Conservation (phyloP, 495 filamentous ascomycete genomes). For the Melanomma pulvis-pyrius region DNA sequence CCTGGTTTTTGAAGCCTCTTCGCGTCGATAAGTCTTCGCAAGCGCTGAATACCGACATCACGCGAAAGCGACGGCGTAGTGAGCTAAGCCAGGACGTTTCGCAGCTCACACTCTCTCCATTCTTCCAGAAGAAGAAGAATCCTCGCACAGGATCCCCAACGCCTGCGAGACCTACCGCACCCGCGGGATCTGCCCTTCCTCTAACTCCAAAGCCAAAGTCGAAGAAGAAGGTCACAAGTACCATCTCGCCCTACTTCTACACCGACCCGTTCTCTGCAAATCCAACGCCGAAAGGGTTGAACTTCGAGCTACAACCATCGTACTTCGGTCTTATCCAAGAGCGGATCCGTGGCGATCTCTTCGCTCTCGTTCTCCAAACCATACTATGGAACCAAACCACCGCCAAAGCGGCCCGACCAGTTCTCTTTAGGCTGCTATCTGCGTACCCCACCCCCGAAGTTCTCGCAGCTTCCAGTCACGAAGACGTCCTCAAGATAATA, state of each 20-base stretch:
- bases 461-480: conserved; percentile 61
- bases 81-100: too few species aligned
- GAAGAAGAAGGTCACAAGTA: neutral
- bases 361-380: conserved; percentile 46
- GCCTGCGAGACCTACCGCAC: neutral
- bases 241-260: conserved; percentile 8
- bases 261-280: conserved; percentile 61
- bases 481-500: conserved; percentile 66
- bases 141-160: neutral
- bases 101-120: too few species aligned
- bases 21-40: too few species aligned
- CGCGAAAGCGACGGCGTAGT: too few species aligned
- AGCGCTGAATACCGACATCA: too few species aligned
- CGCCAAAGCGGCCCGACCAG: conserved; percentile 73
- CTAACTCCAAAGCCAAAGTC: neutral
- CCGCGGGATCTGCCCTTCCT: neutral
- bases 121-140: too few species aligned
- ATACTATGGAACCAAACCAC: conserved; percentile 78
- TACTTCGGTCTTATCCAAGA: conserved; percentile 84
- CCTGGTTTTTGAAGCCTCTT: too few species aligned
- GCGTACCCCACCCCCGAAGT: conserved; percentile 67
- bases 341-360: conserved; percentile 66
- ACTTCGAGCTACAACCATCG: conserved; percentile 53
- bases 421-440: conserved; percentile 68
- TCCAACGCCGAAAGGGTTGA: conserved; percentile 63